Evolutionary conservation across 306 rosid genomes (phyloP).

Genomic region (Dalbergia cochinchinensis): DNA sequence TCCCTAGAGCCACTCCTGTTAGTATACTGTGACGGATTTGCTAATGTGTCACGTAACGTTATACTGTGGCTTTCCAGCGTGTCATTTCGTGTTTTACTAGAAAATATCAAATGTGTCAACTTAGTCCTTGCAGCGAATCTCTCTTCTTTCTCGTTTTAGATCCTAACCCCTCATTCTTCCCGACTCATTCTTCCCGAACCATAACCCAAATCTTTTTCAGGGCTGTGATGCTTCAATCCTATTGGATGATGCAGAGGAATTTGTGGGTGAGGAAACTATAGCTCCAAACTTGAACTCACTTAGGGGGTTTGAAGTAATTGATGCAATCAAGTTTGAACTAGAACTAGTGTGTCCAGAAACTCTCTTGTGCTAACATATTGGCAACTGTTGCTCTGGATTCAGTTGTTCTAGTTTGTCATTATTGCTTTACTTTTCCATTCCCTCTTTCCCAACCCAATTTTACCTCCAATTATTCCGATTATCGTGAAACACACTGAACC

Average conservation of each 20-base stretch:
- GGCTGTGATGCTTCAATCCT: conserved; percentile 91
- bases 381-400: conserved; percentile 88
- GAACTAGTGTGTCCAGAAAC: conserved; percentile 77
- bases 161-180: too few relatives aligned
- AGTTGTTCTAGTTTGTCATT: conserved; percentile 67
- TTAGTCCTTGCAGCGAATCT: too few relatives aligned
- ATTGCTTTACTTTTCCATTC: background rate
- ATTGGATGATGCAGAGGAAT: conserved; percentile 65
- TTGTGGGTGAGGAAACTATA: conserved; percentile 88
- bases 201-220: too few relatives aligned
- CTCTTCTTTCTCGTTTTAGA: too few relatives aligned
- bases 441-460: too few relatives aligned
- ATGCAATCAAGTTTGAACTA: conserved; percentile 73
- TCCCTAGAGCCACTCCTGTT: too few relatives aligned
- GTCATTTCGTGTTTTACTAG: too few relatives aligned
- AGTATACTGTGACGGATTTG: too few relatives aligned
- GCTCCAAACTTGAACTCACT: conserved; percentile 80
- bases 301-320: conserved; percentile 87
- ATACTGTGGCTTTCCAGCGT: too few relatives aligned
- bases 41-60: too few relatives aligned
- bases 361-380: conserved; percentile 86
- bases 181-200: too few relatives aligned
- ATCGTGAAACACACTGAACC: background rate
- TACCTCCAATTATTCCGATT: background rate
- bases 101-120: too few relatives aligned